Evolutionary conservation across 495 filamentous ascomycete genomes (phyloP), one percentile per base, ranked within the genome.

Genomic region (Penicillium angulare): DNA sequence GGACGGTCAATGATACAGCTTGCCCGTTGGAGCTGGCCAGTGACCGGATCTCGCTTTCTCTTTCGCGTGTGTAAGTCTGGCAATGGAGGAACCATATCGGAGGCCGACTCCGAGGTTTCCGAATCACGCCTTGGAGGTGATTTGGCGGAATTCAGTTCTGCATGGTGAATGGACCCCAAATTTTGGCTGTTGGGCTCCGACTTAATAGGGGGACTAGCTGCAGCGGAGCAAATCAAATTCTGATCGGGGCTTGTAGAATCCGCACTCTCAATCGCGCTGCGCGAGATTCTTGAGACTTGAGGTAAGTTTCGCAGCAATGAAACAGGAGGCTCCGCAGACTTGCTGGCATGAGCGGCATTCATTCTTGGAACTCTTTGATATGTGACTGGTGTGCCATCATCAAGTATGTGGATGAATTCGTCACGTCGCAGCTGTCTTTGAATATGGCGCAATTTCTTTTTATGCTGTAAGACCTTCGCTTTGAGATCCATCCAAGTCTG

Each of bases 381-480:
- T 24, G 48, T 67, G 33, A 68, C 55, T 9, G 39, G 38, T 13
- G 16, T 20, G 4, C 62, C 66, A 21, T 68, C 51, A 18, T 66
- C 43, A 12, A n/a, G n/a, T n/a, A 60, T 20, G 22, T 68, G 20
- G 1, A 63, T 64, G 36, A 73, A 73, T 26, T 66, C 57, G 43
- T 67, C 64, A 3, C 50, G 47, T 9, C 56, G 22, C 18, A 75
- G 23, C 33, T 57, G 63, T 7, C 49, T 66, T 24, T 69, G 66
- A 60, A 67, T 69, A 47, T 64, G 50, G n/a, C 22, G 40, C 10
- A 68, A 57, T 53, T 71, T 76, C 55, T 52, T 66, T 47, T 70
- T 80, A 21, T 72, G 67, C 15, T 65, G 61, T 26, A 68, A 63
- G 1, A 70, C 48, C 20, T 60, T 59, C 3, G 43, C 23, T 50